Evolutionary conservation across 2,329 filamentous ascomycete species (phyloP).

Genomic region (Furcasterigmium furcatum): DNA sequence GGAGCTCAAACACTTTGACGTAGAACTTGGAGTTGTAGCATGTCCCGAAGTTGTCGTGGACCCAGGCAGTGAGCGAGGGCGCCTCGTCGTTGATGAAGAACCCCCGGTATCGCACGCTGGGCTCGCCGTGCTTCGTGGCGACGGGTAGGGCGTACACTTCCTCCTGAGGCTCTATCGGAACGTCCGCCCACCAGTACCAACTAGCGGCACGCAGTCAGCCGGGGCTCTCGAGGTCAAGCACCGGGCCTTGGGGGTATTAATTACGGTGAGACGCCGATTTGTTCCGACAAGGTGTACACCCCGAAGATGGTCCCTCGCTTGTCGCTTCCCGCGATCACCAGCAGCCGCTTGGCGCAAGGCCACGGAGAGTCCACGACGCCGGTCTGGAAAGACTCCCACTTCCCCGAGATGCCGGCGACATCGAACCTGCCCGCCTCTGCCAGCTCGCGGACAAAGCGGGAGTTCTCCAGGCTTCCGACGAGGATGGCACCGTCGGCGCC

Average conservation of each 20-base stretch:
- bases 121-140: constrained; percentile 45
- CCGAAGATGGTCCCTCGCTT: constrained; percentile 57
- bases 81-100: constrained; percentile 64
- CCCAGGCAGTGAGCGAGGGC: constrained; percentile 55
- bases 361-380: constrained; percentile 43
- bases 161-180: constrained; percentile 43
- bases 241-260: constrained; percentile 3
- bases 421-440: constrained; percentile 42
- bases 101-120: constrained; percentile 56
- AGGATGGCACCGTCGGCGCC: constrained; percentile 39
- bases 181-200: constrained; percentile 61
- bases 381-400: constrained; percentile 57
- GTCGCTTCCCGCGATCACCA: constrained; percentile 57
- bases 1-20: constrained; percentile 58
- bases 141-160: constrained; percentile 46
- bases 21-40: constrained; percentile 58
- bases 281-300: constrained; percentile 57
- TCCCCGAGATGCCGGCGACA: constrained; percentile 41
- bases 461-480: constrained; percentile 28
- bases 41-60: constrained; percentile 40
- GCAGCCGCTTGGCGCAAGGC: constrained; percentile 38
- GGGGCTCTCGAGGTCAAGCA: background rate
- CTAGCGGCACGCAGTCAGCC: constrained; percentile 11
- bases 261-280: constrained; percentile 57
- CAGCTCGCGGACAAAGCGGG: constrained; percentile 43